Evolutionary conservation across 1,284 basidiomycete species (phyloP).

Genomic region (Coniferiporia sulphurascens): DNA sequence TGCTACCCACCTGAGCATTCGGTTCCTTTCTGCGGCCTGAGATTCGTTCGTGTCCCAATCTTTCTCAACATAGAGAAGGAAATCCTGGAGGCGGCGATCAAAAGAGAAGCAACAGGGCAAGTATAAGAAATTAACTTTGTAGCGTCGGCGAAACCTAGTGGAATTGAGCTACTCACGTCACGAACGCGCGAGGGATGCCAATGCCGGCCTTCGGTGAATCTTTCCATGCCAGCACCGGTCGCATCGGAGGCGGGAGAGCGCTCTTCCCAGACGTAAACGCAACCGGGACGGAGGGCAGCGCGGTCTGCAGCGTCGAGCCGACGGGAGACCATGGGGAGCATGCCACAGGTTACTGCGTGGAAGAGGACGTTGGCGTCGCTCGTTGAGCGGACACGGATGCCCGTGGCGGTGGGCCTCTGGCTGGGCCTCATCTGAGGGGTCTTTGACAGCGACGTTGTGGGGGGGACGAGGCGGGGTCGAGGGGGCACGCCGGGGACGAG

Average conservation of each 20-base stretch:
- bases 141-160: not conserved
- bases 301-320: constrained; percentile 43
- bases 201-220: constrained; percentile 38
- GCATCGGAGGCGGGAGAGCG: constrained; percentile 31
- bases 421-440: constrained; percentile 19
- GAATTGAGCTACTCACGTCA: constrained; percentile 29
- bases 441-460: constrained; percentile 15
- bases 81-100: constrained; percentile 29
- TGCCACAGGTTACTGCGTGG: constrained; percentile 30
- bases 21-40: constrained; percentile 15
- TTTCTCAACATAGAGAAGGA: constrained; percentile 41
- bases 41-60: constrained; percentile 19
- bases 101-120: not conserved
- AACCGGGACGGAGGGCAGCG: constrained; percentile 34
- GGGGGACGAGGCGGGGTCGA: not conserved
- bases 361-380: constrained; percentile 34
- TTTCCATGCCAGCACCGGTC: constrained; percentile 37
- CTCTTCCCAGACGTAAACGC: constrained; percentile 45
- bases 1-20: constrained; percentile 11
- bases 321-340: constrained; percentile 35
- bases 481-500: not conserved
- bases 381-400: constrained; percentile 28
- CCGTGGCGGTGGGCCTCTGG: constrained; percentile 29
- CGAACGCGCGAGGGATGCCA: constrained; percentile 29
- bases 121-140: not conserved